These are phyloP conservation scores for Backusella macrospora DNA, from an alignment of 192 early-diverging fungal species.

Conservation along the genomic window DNA sequence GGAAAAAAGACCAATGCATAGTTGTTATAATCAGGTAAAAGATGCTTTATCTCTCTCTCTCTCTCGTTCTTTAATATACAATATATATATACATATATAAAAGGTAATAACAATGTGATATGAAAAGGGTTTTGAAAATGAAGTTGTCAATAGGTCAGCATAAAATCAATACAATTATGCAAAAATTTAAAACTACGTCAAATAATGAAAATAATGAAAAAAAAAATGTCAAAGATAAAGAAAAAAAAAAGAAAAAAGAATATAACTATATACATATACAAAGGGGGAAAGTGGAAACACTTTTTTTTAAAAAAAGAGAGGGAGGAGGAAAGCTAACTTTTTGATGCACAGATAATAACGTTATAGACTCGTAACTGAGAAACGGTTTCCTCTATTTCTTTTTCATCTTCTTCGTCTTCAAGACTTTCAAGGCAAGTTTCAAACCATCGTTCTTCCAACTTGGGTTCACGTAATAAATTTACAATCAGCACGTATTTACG, in stretches of 20 bases:
- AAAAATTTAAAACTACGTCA: constrained; percentile 10
- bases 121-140: background rate
- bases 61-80: background rate
- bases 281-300: background rate
- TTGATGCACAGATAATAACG: background rate
- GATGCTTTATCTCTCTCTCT: background rate
- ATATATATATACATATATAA: background rate
- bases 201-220: background rate
- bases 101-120: background rate
- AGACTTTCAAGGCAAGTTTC: background rate
- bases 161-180: background rate
- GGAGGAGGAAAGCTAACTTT: background rate
- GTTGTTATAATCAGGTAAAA: no score
- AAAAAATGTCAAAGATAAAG: constrained; percentile 8
- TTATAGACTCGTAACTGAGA: background rate
- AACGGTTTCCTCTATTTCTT: background rate
- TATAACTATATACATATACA: background rate
- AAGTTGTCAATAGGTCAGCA: background rate
- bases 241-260: background rate
- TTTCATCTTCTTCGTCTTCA: background rate
- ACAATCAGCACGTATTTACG: constrained; percentile 6
- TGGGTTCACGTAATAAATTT: background rate
- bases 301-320: background rate
- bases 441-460: background rate
- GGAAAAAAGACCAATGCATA: no score